phyloP scores from a whole-genome alignment of 371 early-diverging fungal genomes.

The Mortierella sp. region DNA sequence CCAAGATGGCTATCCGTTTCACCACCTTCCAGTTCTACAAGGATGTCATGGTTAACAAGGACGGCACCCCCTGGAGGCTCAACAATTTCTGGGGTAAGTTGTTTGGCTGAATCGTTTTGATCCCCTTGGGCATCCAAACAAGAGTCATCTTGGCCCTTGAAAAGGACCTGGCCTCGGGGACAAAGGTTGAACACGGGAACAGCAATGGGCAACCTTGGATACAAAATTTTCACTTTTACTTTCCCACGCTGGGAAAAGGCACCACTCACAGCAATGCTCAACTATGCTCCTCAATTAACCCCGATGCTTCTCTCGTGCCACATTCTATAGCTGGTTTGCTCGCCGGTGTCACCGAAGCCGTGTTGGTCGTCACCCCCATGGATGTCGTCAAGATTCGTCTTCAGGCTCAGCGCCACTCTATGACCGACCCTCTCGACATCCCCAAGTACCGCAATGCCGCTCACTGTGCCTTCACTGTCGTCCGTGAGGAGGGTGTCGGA shows the following conservation, averaged over 20 bases:
- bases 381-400: conserved; percentile 97
- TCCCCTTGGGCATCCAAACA: too few species aligned
- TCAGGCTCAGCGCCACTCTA: conserved; percentile 96
- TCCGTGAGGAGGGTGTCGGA: conserved; percentile 90
- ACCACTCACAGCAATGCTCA: background rate
- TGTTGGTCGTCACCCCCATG: conserved; percentile 98
- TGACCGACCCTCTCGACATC: conserved; percentile 95
- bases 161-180: too few species aligned
- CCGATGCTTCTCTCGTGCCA: background rate
- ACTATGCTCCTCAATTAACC: conserved; percentile 2
- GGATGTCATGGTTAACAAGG: conserved; percentile 76
- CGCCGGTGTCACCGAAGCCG: conserved; percentile 97
- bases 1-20: conserved; percentile 99
- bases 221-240: conserved; percentile 16
- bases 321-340: conserved; percentile 83
- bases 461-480: conserved; percentile 92
- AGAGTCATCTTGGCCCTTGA: too few species aligned
- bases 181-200: background rate
- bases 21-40: conserved; percentile 96
- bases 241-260: conserved; percentile 27
- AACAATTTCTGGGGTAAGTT: conserved; percentile 84
- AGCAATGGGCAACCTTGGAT: background rate
- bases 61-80: conserved; percentile 75
- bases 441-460: conserved; percentile 97
- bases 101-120: too few species aligned